Evolutionary conservation across 73 alveolate genomes (phyloP).

Genomic region (Uronychia binucleata): DNA sequence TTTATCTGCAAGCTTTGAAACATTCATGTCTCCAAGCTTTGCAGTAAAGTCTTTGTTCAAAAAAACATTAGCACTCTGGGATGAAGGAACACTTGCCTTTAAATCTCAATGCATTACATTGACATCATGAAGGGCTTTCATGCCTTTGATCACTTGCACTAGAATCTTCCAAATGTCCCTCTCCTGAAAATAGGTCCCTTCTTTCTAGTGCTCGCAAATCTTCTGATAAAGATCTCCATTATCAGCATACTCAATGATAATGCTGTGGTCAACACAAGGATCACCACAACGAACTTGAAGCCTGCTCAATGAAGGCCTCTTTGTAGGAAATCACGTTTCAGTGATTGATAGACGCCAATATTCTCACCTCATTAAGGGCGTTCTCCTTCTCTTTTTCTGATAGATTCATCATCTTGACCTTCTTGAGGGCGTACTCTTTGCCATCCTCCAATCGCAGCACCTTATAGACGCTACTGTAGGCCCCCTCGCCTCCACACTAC

Average conservation of each 20-base stretch:
- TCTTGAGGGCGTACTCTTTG: slow-evolving; percentile 65
- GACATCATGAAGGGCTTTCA: slow-evolving; percentile 69
- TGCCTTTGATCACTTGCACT: slow-evolving; percentile 61
- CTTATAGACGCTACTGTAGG: slow-evolving; percentile 52
- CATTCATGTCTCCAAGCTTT: slow-evolving; percentile 81
- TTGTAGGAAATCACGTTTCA: slow-evolving; percentile 66
- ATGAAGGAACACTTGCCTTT: slow-evolving; percentile 33
- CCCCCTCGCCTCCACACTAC: slow-evolving; percentile 59
- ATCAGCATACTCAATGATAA: slow-evolving; percentile 80
- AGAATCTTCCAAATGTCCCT: slow-evolving; percentile 76
- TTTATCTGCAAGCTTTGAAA: slow-evolving; percentile 65
- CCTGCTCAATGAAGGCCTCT: slow-evolving; percentile 72
- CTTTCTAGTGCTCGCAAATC: slow-evolving; percentile 57
- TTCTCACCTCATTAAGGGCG: slow-evolving; percentile 79
- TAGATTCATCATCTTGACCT: slow-evolving; percentile 53
- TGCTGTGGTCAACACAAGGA: slow-evolving; percentile 40
- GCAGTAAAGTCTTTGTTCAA: slow-evolving; percentile 66
- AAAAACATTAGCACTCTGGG: slow-evolving; percentile 74
- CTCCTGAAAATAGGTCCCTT: slow-evolving; percentile 52
- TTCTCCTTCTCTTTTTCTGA: slow-evolving; percentile 61
- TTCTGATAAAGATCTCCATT: slow-evolving; percentile 80
- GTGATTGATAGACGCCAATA: slow-evolving; percentile 68
- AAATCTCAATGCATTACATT: slow-evolving; percentile 75
- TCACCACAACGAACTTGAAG: slow-evolving; percentile 6
- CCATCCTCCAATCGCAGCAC: slow-evolving; percentile 70